phyloP scores from a whole-genome alignment of 768 basidiomycete genomes.

The Chalciporus sphaerocephalus region DNA sequence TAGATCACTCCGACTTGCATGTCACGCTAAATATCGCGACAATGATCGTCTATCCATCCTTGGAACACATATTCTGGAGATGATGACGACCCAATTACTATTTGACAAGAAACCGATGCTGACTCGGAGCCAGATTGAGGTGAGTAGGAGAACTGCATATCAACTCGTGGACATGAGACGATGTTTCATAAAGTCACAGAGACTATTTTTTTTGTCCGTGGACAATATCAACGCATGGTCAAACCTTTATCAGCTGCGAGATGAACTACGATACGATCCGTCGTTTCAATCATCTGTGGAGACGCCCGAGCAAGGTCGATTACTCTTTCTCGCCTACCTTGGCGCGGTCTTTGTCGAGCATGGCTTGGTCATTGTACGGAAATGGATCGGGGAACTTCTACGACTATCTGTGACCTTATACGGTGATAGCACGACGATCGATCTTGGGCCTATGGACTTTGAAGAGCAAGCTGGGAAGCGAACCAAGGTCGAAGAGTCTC shows the following conservation, averaged over 20 bases:
- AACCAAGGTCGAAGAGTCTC: slow-evolving; percentile 27
- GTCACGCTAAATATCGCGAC: slow-evolving; percentile 44
- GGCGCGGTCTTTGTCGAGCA: slow-evolving; percentile 57
- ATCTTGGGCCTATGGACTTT: slow-evolving; percentile 23
- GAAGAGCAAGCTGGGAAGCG: slow-evolving; percentile 29
- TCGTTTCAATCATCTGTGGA: slow-evolving; percentile 23
- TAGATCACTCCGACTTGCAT: slow-evolving; percentile 49
- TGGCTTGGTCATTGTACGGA: slow-evolving; percentile 47
- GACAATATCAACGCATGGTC: slow-evolving; percentile 37
- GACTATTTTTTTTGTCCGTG: slow-evolving; percentile 27
- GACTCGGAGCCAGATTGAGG: slow-evolving; percentile 46
- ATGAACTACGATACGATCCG: slow-evolving; percentile 32
- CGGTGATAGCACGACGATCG: slow-evolving; percentile 10
- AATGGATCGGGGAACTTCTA: slow-evolving; percentile 51
- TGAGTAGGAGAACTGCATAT: slow-evolving; percentile 32
- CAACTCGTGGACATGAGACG: slow-evolving; percentile 18
- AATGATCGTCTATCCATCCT: slow-evolving; percentile 54
- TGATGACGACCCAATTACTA: slow-evolving; percentile 42
- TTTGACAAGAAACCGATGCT: slow-evolving; percentile 51
- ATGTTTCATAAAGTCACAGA: slow-evolving; percentile 25
- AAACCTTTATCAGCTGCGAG: slow-evolving; percentile 33
- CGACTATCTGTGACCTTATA: slow-evolving; percentile 22
- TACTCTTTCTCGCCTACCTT: slow-evolving; percentile 62
- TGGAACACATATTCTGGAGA: slow-evolving; percentile 45
- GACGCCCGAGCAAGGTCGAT: slow-evolving; percentile 45